Conservation (phyloP, 176 grass and related monocot species). For the Cenchrus fungigraminus region DNA sequence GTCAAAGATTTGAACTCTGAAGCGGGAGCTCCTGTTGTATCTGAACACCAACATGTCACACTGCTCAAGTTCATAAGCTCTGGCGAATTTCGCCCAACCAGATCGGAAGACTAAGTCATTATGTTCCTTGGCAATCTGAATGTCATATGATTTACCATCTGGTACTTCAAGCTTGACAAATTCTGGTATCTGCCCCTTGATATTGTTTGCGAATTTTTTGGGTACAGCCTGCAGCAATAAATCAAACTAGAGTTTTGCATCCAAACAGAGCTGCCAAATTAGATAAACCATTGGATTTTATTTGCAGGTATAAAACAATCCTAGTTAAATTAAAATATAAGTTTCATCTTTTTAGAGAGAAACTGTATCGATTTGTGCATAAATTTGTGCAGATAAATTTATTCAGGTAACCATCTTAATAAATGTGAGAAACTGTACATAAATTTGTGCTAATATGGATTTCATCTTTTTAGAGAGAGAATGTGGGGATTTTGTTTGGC, state of each 20-base stretch:
- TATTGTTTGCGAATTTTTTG: constrained; percentile 19
- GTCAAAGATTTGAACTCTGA: neutral
- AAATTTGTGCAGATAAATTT: neutral
- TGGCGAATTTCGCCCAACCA: constrained; percentile 2
- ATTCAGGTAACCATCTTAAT: neutral
- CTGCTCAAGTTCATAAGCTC: neutral
- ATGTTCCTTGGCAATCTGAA: constrained; percentile 13
- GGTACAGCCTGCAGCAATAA: constrained; percentile 37
- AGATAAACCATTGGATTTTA: neutral
- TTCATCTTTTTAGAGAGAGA: neutral
- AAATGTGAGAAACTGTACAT: neutral
- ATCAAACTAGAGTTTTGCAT: neutral
- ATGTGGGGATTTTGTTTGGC: neutral
- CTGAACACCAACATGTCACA: constrained; percentile 10
- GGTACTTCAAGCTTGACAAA: constrained; percentile 23
- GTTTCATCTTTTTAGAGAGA: neutral
- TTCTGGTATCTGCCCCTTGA: constrained; percentile 19
- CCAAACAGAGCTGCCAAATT: neutral
- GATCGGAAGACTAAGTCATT: neutral
- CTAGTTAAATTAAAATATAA: neutral
- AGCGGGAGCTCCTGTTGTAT: neutral
- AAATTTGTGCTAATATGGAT: neutral
- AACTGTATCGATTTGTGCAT: neutral
- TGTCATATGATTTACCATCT: constrained; percentile 36
- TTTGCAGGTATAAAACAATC: neutral